Conservation (phyloP, 1,139 yeast species). For the Groenewaldozyma sp. region DNA sequence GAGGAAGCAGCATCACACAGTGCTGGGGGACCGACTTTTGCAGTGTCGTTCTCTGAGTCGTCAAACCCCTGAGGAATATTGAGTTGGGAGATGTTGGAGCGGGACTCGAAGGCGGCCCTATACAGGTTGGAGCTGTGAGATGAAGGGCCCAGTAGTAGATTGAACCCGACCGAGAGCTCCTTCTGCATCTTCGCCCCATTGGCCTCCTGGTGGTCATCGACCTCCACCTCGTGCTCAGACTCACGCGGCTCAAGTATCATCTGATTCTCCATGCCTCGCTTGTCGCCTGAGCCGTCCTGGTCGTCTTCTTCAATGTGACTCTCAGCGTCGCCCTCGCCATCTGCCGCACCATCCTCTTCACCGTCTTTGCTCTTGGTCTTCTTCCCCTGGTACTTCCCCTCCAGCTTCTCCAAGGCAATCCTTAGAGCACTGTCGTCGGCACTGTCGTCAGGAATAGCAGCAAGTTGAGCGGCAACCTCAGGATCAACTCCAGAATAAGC, state of each 20-base stretch:
- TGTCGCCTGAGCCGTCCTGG: conserved; percentile 3
- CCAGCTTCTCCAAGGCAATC: conserved; percentile 65
- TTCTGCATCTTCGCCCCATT: not conserved
- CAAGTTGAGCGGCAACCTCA: conserved; percentile 20
- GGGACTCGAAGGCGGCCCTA: conserved; percentile 17
- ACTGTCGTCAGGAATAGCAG: conserved; percentile 61
- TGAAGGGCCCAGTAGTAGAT: conserved; percentile 6
- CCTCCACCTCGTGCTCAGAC: too few relatives aligned
- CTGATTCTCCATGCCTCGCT: conserved; percentile 4
- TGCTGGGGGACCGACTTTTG: not conserved
- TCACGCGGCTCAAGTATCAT: not conserved
- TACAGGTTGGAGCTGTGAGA: conserved; percentile 14
- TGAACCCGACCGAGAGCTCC: conserved; percentile 4
- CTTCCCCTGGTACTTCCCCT: conserved; percentile 46
- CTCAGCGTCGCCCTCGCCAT: not conserved
- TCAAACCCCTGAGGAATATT: conserved; percentile 4
- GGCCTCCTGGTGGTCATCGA: too few relatives aligned
- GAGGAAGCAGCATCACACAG: not conserved
- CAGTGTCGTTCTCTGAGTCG: not conserved
- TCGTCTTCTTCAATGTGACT: not conserved
- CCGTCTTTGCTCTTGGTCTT: conserved; percentile 4
- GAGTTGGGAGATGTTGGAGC: conserved; percentile 13
- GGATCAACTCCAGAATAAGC: conserved; percentile 16
- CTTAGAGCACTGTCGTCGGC: conserved; percentile 62
- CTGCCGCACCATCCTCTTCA: conserved; percentile 2